Conservation (phyloP, 176 grass and related monocot genomes). For the Raddia distichophylla region DNA sequence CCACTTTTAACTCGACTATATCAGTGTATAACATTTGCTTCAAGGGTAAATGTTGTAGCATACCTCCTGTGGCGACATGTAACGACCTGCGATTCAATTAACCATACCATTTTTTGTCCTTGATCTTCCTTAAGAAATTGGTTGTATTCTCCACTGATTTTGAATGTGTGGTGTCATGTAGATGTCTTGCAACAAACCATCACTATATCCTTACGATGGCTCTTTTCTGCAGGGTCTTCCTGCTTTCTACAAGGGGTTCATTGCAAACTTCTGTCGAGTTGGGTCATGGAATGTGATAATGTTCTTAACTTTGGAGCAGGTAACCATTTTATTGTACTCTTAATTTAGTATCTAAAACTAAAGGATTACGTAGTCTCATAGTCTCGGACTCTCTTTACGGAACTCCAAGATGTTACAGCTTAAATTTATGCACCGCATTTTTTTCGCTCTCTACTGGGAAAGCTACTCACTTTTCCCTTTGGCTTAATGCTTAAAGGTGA, state of each 20-base stretch:
- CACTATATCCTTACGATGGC: slow-evolving; percentile 6
- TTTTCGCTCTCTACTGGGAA: neutral
- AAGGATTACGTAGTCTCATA: neutral
- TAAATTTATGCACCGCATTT: neutral
- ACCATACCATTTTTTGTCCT: slow-evolving; percentile 6
- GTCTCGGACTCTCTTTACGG: neutral
- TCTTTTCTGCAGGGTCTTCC: slow-evolving; percentile 59
- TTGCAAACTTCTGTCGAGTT: slow-evolving; percentile 82
- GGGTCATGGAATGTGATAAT: slow-evolving; percentile 98
- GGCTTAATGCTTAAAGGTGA: slow-evolving; percentile 40
- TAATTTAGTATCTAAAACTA: neutral
- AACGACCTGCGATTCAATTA: slow-evolving; percentile 18
- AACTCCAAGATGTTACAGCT: neutral
- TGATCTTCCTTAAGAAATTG: slow-evolving; percentile 3
- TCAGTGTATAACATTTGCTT: neutral
- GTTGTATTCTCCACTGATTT: neutral
- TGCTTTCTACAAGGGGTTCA: slow-evolving; percentile 89
- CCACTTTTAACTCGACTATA: too few relatives aligned
- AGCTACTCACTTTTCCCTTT: neutral
- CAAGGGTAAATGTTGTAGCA: neutral
- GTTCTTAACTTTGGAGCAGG: slow-evolving; percentile 94
- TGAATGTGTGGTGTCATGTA: neutral
- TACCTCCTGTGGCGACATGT: neutral
- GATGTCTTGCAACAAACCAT: slow-evolving; percentile 14
- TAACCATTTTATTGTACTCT: slow-evolving; percentile 32